phyloP scores from a whole-genome alignment of 495 filamentous ascomycete species.

The Talaromyces ruber region DNA sequence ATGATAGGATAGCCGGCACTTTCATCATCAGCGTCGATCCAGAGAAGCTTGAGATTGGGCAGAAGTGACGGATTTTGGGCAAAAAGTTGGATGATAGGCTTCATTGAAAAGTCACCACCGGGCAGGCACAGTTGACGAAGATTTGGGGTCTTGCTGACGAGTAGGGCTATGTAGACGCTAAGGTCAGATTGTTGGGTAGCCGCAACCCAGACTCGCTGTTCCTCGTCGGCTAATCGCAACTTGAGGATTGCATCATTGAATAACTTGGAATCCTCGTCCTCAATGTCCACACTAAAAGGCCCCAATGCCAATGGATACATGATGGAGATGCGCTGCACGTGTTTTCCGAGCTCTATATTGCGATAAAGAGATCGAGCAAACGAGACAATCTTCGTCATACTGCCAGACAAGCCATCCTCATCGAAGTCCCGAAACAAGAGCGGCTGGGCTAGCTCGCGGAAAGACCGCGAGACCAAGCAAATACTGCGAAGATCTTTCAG shows the following conservation, averaged over 20 bases:
- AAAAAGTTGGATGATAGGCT: constrained; percentile 11
- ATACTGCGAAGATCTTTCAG: constrained; percentile 7
- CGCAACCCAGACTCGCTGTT: constrained; percentile 4
- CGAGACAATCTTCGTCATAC: not conserved
- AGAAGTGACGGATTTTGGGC: constrained; percentile 11
- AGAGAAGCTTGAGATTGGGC: constrained; percentile 11
- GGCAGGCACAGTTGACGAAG: constrained; percentile 12
- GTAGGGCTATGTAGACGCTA: constrained; percentile 10
- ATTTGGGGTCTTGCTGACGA: constrained; percentile 17
- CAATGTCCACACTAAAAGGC: not conserved
- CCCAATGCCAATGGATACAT: not conserved
- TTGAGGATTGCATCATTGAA: constrained; percentile 6
- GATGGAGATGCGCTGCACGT: constrained; percentile 9
- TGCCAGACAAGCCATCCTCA: constrained; percentile 6
- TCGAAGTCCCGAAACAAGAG: constrained; percentile 12
- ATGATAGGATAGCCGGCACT: constrained; percentile 5
- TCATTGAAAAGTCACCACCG: constrained; percentile 2
- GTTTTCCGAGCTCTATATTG: constrained; percentile 13
- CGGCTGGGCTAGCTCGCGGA: constrained; percentile 17
- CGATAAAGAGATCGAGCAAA: constrained; percentile 12
- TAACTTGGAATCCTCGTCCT: not conserved
- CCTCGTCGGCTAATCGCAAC: not conserved
- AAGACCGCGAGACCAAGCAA: constrained; percentile 16
- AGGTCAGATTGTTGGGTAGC: constrained; percentile 7
- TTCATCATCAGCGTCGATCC: constrained; percentile 3